Evolutionary conservation across 2,329 filamentous ascomycete species (phyloP), one percentile per base, ranked within the genome.

Genomic region (Tolypocladium tropicale): DNA sequence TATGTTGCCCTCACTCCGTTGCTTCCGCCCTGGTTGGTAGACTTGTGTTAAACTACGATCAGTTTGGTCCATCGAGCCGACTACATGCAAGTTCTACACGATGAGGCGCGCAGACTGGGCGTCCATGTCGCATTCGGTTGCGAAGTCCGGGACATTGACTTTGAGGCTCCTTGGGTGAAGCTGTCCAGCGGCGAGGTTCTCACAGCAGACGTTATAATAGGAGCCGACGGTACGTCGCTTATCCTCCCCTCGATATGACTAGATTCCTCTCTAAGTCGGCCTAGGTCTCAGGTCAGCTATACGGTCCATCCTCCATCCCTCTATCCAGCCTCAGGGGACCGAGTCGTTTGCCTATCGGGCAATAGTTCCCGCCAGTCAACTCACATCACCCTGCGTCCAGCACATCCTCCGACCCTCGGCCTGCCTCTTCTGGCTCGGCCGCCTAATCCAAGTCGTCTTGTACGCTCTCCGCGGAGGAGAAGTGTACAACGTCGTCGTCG

Each of bases 51-150:
- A 49, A 4, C n/a, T 25, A 21, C 33, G 10, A n/a, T 41, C 33
- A 61, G 60, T 7, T 9, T 62, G 3, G 50, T 61, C 6, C 59
- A 59, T 50, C 59, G 60, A 14, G 57, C 53, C 28, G 59, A 59
- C 46, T 60, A 58, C 43, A 51, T 60, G 49, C 32, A 33, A 16
- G n/a, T 60, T 30, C 56, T 62, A 2, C 52, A 55, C 2, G 54
- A 58, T 12, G 58, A 61, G 52, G 60, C 56, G 6, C 41, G 18
- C 12, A 21, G 46, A n/a, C 30, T 55, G 7, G 56, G 58, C 18
- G 55, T 60, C 37, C 30, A 53, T 10, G 46, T 59, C n/a, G 51
- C 39, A 28, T 51, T 50, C 18, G 58, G 54, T 12, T 56, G 51
- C 46, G 51, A 60, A 11, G 53, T 62, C 18, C 30, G 36, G 18